These are phyloP conservation scores for Aspergillus fructus DNA, from an alignment of 2,329 filamentous ascomycete species.

Conservation along the genomic window DNA sequence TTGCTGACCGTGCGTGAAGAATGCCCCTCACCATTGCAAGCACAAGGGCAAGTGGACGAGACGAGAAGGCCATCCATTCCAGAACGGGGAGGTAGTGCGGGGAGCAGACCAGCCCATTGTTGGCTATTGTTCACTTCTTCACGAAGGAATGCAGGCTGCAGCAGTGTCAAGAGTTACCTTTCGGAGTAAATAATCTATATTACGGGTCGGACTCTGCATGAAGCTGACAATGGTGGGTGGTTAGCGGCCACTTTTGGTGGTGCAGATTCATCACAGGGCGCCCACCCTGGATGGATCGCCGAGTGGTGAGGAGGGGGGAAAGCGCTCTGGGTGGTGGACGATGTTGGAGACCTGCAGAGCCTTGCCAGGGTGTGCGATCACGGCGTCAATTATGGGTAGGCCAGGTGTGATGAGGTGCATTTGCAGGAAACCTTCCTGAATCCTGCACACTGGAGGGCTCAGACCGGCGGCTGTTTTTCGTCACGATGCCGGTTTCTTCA, in stretches of 20 bases:
- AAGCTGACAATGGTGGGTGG: neutral
- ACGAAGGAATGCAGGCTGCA: neutral
- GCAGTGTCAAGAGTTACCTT: neutral
- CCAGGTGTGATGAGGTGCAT: conserved; percentile 15
- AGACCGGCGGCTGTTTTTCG: conserved; percentile 7
- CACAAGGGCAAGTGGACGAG: neutral
- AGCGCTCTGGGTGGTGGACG: neutral
- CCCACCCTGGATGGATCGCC: neutral
- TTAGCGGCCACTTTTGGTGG: neutral
- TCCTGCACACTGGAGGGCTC: conserved; percentile 9
- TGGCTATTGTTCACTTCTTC: neutral
- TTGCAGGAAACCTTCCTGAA: conserved; percentile 15
- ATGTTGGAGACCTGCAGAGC: neutral
- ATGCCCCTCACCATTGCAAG: neutral
- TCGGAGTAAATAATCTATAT: neutral
- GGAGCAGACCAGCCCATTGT: neutral
- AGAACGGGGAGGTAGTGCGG: neutral
- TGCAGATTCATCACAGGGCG: neutral
- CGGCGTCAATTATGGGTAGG: conserved; percentile 15
- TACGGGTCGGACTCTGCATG: conserved; percentile 3
- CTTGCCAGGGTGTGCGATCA: conserved; percentile 11
- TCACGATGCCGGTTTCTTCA: neutral
- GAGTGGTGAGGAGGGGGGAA: neutral
- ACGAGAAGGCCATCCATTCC: neutral
- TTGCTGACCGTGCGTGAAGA: neutral